Evolutionary conservation across 2,329 filamentous ascomycete species (phyloP), one percentile per base, ranked within the genome.

Genomic region (Pseudogymnoascus verrucosus): DNA sequence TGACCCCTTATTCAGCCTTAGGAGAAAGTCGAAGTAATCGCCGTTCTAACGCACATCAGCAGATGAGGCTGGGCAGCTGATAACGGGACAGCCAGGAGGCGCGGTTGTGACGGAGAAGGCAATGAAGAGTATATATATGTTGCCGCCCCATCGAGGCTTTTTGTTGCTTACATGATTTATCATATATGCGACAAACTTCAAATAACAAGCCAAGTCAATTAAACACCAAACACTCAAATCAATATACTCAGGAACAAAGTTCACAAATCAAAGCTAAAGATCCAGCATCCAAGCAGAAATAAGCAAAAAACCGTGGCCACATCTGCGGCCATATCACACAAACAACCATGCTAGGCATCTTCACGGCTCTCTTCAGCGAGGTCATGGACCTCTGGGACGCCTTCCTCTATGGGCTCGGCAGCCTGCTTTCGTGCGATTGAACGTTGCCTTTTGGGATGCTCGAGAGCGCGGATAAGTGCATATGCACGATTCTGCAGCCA

Each of bases 351-450:
- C 69, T 65, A 57, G 66, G 69, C 42, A 23, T 70, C 21, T 65
- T 69, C 40, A 61, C 64, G 11, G 61, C 66, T 12, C 67, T 71
- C 40, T 69, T 67, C 63, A 64, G 61, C 44, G 68, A 70, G 63
- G 61, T 61, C 11, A 69, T 68, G 57, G 68, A 70, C 7, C 64
- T 71, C n/a, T 71, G 68, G 68, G 68, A 70, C 39, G 61, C 37
- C 39, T 61, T 71, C 16, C 47, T 70, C 1, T 54, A 64, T 7
- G 63, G 65, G 21, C 39, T 70, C 8, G 69, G 68, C 42, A 62
- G 60, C 40, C 16, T 65, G 23, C 51, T 57, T 34, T 57, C 51
- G 16, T 57, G 51, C 34, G 28, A 34, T 36, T 57, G n/a, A 57
- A 34, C 21, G 10, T 4, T 21, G 6, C n/a, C n/a, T 14, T 16